These are phyloP conservation scores for Pseudonitzschia pungens DNA, from an alignment of 108 stramenopile species.

Conservation along the genomic window DNA sequence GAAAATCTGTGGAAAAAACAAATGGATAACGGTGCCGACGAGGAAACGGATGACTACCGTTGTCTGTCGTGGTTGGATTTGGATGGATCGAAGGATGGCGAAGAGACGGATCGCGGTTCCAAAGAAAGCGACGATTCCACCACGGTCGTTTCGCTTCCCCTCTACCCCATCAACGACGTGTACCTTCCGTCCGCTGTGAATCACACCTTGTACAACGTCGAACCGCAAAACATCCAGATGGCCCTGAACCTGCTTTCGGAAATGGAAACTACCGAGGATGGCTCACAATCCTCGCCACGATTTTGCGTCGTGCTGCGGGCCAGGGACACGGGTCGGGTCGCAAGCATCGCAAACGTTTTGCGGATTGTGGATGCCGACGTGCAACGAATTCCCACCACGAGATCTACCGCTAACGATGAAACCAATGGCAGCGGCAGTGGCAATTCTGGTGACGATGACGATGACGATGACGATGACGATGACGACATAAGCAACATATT, in stretches of 20 bases:
- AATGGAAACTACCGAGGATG: background rate
- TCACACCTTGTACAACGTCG: conserved; percentile 70
- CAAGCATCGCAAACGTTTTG: conserved; percentile 62
- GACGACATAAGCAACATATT: conserved; percentile 5
- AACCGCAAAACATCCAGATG: conserved; percentile 78
- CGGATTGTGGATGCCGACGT: conserved; percentile 40
- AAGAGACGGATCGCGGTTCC: too few relatives aligned
- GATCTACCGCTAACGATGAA: background rate
- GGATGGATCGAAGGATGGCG: too few relatives aligned
- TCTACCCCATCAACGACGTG: conserved; percentile 64
- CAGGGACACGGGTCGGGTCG: conserved; percentile 64
- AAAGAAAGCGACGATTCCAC: background rate
- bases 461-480: background rate
- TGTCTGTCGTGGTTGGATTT: conserved; percentile 3
- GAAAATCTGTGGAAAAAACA: conserved; percentile 5
- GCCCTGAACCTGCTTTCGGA: conserved; percentile 39
- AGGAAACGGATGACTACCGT: background rate
- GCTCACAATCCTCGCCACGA: background rate
- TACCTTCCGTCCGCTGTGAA: conserved; percentile 53
- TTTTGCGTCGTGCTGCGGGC: conserved; percentile 62
- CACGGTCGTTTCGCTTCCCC: conserved; percentile 36
- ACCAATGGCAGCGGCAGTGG: background rate
- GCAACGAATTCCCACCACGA: conserved; percentile 10
- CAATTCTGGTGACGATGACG: background rate
- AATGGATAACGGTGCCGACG: background rate